These are phyloP conservation scores for Hanseniaspora nectarophila DNA, from an alignment of 805 yeast species.

Conservation along the genomic window DNA sequence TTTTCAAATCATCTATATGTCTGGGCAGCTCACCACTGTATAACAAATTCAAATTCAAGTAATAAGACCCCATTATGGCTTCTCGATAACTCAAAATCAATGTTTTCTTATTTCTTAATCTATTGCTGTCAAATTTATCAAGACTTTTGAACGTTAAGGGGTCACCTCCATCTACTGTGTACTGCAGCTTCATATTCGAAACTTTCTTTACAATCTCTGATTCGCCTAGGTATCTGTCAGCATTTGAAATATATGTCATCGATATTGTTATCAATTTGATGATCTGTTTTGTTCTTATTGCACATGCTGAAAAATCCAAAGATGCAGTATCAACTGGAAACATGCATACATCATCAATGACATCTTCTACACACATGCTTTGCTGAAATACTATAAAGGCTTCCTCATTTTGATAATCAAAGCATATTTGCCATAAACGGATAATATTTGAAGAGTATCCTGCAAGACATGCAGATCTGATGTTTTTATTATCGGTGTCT, in stretches of 20 bases:
- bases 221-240: background rate
- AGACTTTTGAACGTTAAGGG: background rate
- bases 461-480: background rate
- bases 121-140: background rate
- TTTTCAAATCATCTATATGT: background rate
- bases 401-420: background rate
- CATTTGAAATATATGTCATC: conserved; percentile 3
- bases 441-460: background rate
- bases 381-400: conserved; percentile 8
- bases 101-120: background rate
- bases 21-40: conserved; percentile 7
- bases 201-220: background rate
- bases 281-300: background rate
- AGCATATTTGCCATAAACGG: background rate
- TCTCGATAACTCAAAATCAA: conserved; percentile 1
- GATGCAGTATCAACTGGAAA: background rate
- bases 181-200: background rate
- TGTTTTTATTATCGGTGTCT: background rate
- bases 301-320: background rate
- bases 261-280: background rate
- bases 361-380: background rate
- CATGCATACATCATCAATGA: conserved; percentile 1
- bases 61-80: background rate
- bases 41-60: background rate
- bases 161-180: background rate